Percentiles rank a stretch among this genome's conserved stretches.
These are phyloP conservation scores for Clausena lansium DNA, from an alignment of 345 rosid species.

Conservation along the genomic window DNA sequence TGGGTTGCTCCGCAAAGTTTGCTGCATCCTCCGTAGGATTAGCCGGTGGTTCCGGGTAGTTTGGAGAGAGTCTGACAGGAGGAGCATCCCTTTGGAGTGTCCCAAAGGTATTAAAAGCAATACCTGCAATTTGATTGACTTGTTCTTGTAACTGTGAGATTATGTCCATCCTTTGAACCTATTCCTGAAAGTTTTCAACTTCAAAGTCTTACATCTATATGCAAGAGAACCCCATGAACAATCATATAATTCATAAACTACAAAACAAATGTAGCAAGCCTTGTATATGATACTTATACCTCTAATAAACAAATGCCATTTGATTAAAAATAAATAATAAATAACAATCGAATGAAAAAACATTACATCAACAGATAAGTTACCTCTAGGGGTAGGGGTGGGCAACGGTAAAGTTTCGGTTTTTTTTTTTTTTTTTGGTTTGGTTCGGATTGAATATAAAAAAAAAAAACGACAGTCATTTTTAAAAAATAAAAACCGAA, in stretches of 20 bases:
- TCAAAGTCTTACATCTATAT: neutral
- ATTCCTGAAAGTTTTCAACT: neutral
- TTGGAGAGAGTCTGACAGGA: constrained; percentile 72
- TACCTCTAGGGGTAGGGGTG: no score
- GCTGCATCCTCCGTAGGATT: constrained; percentile 53
- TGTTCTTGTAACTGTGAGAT: constrained; percentile 96
- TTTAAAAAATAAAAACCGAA: no score
- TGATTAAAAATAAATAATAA: neutral
- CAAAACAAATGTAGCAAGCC: neutral
- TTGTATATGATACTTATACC: neutral
- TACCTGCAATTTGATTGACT: constrained; percentile 65
- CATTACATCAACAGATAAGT: neutral
- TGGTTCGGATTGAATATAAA: no score
- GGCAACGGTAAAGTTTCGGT: no score
- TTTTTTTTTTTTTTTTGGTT: no score
- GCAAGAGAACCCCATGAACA: neutral
- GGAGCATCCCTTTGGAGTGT: constrained; percentile 83
- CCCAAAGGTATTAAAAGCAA: constrained; percentile 82
- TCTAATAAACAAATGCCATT: neutral
- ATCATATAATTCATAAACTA: neutral
- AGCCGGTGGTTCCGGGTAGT: constrained; percentile 77
- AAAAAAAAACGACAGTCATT: no score
- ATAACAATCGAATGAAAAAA: neutral
- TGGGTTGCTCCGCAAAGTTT: constrained; percentile 63
- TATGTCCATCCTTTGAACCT: constrained; percentile 57